Evolutionary conservation across 305 asterid genomes (phyloP), one percentile per base, ranked within the genome.

Genomic region (Fraxinus paxiana): DNA sequence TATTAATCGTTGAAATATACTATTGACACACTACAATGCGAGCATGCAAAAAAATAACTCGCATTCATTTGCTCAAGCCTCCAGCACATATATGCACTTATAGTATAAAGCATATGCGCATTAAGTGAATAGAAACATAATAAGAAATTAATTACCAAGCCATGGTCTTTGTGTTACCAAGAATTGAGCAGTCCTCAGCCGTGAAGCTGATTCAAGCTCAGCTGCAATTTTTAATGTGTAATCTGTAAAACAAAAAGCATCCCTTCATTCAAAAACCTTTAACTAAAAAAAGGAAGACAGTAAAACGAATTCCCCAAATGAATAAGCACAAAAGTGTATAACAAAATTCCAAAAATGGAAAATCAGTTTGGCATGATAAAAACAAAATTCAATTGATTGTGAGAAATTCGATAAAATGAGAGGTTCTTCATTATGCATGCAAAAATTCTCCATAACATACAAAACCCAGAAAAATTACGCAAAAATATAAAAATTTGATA

Each of bases 161-260:
- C 98, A 95, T 24, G 98, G 98, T 88, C 98, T 90, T 37, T 87
- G 90, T 2, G 98, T 92, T 12, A 90, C 90, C 69, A 95, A 76
- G 89, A 86, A 93, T 18, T 88, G 97, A 33, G 97, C 91, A 83
- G 93, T 89, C 79, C 92, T 93, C 87, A 87, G 80, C 34, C 87
- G 89, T 28, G 90, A 90, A 79, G 94, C 95, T 75, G 92, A 86
- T 78, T 95, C 98, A 35, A 95, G 92, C 92, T 95, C 93, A 26
- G 91, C 90, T 18, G 89, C 89, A 86, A 89, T 89, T 76, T 89
- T 87, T 59, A 84, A 59, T 6, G 86, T 89, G 82, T 82, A 89
- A 84, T 95, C 97, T 95, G 86, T 78, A 77, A 46, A 67, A 30
- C 75, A 84, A 88, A 20, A 79, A 54, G 13, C 2, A 81, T 74